Evolutionary conservation across 805 yeast genomes (phyloP).

Genomic region (Suhomyces emberorum): DNA sequence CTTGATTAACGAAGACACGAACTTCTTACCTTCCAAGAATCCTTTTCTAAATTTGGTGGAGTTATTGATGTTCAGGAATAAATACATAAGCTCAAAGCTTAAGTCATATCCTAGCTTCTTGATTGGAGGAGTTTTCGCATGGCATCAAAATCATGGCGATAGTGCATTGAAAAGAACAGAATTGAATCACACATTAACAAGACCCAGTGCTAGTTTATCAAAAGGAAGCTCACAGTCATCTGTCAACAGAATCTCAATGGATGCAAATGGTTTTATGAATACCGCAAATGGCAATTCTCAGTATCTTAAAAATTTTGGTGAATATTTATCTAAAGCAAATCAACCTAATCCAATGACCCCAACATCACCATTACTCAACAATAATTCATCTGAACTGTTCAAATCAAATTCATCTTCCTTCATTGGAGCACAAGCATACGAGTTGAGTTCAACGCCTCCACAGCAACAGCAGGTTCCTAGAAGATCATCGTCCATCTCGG

Average conservation of each 20-base stretch:
- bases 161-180: constrained; percentile 15
- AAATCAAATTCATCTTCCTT: not conserved
- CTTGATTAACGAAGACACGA: constrained; percentile 30
- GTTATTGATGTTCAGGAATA: constrained; percentile 27
- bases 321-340: constrained; percentile 25
- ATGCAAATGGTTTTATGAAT: not conserved
- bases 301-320: constrained; percentile 30
- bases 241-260: not conserved
- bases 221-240: constrained; percentile 8
- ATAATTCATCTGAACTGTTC: not conserved
- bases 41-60: constrained; percentile 52
- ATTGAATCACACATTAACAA: constrained; percentile 10
- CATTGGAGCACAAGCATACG: not conserved
- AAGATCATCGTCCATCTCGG: constrained; percentile 4
- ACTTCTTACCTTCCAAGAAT: constrained; percentile 46
- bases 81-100: constrained; percentile 32
- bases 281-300: constrained; percentile 13
- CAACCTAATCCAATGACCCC: constrained; percentile 17
- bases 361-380: constrained; percentile 6
- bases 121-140: constrained; percentile 35
- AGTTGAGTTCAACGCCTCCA: not conserved
- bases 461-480: constrained; percentile 1
- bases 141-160: constrained; percentile 33
- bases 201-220: constrained; percentile 19
- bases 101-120: constrained; percentile 31